Evolutionary conservation across 1,284 basidiomycete genomes (phyloP).

Genomic region (Puccinia coronata): DNA sequence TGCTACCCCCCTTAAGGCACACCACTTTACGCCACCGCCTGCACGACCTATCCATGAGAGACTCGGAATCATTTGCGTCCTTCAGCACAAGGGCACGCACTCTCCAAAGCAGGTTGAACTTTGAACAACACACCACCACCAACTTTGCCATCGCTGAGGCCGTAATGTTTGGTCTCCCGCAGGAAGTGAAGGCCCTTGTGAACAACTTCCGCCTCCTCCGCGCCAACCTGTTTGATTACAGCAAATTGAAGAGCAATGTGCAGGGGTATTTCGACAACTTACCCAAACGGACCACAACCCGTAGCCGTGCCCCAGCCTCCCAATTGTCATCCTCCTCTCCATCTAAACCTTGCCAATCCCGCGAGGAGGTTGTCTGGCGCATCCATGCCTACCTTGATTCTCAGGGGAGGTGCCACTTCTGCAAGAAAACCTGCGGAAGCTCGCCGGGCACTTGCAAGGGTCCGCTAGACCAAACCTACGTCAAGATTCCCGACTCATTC

Average conservation of each 20-base stretch:
- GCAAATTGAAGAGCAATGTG: neutral
- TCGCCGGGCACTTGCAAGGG: too few relatives aligned
- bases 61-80: neutral
- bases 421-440: too few relatives aligned
- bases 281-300: too few relatives aligned
- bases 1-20: neutral
- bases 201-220: neutral
- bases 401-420: conserved; percentile 20
- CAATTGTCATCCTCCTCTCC: too few relatives aligned
- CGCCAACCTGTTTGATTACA: neutral
- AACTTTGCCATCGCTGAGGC: neutral
- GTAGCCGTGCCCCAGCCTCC: too few relatives aligned
- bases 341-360: too few relatives aligned
- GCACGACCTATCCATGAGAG: neutral
- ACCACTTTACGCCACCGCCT: neutral
- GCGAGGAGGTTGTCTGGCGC: neutral
- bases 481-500: neutral
- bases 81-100: conserved; percentile 2
- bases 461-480: too few relatives aligned
- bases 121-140: neutral
- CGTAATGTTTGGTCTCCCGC: neutral
- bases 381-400: conserved; percentile 2
- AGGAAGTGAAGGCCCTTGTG: neutral
- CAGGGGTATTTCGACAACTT: neutral
- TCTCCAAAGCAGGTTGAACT: neutral